Percentiles rank a stretch among this genome's conserved stretches.
These are phyloP conservation scores for Magnaporthiopsis incrustans DNA, from an alignment of 2,329 filamentous ascomycete species.

Conservation along the genomic window DNA sequence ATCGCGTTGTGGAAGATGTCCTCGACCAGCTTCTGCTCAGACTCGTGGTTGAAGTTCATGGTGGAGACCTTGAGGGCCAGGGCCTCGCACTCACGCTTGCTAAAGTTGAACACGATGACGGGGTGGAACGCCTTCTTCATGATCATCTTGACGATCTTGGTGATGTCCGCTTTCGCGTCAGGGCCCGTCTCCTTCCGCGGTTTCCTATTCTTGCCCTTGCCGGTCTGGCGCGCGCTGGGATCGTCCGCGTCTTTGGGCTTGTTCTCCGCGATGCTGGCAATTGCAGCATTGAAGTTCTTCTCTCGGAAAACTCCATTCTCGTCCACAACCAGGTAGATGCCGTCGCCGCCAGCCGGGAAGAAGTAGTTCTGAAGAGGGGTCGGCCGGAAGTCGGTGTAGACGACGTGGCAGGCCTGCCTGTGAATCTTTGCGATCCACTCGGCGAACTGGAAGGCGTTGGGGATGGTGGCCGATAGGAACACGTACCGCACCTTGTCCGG, in stretches of 20 bases:
- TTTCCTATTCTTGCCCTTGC: conserved; percentile 86
- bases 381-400: conserved; percentile 96
- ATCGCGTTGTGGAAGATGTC: conserved; percentile 94
- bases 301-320: conserved; percentile 96
- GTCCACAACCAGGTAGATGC: conserved; percentile 90
- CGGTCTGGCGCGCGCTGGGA: conserved; percentile 69
- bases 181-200: conserved; percentile 64
- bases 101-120: conserved; percentile 99
- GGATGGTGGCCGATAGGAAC: conserved; percentile 95
- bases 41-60: conserved; percentile 91
- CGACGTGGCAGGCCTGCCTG: conserved; percentile 94
- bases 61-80: conserved; percentile 80
- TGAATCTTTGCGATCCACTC: conserved; percentile 99
- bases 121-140: conserved; percentile 97
- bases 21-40: conserved; percentile 86
- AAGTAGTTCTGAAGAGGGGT: conserved; percentile 97
- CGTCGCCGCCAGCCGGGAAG: conserved; percentile 85
- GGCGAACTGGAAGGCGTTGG: conserved; percentile 97
- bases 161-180: conserved; percentile 70
- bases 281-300: conserved; percentile 94
- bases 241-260: conserved; percentile 80
- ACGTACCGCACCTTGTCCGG: conserved; percentile 99
- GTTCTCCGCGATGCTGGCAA: conserved; percentile 80
- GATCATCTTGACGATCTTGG: conserved; percentile 98
- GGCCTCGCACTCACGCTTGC: conserved; percentile 91